These are phyloP conservation scores for Torulaspora globosa DNA, from an alignment of 1,139 yeast genomes.

Conservation along the genomic window DNA sequence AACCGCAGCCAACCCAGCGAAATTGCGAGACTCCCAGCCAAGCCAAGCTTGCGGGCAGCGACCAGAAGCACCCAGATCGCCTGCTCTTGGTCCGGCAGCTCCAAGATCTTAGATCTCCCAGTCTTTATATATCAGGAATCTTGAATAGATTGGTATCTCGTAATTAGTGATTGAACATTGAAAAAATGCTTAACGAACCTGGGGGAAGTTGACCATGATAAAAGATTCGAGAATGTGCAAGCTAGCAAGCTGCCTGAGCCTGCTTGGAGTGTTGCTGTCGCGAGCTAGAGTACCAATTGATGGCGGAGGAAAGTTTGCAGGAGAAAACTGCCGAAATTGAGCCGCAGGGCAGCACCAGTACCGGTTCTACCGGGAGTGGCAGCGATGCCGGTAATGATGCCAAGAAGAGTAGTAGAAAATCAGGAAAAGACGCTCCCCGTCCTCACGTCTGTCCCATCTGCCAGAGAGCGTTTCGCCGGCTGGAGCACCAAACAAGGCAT, in stretches of 20 bases:
- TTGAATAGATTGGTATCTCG: background rate
- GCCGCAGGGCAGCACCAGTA: background rate
- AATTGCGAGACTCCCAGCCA: no score
- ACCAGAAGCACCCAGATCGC: no score
- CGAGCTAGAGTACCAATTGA: background rate
- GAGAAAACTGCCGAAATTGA: background rate
- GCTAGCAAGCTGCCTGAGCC: background rate
- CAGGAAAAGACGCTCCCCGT: constrained; percentile 34
- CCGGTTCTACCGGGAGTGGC: background rate
- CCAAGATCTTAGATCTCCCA: background rate
- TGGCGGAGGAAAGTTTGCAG: constrained; percentile 1
- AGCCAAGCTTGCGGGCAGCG: no score
- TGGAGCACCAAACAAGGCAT: constrained; percentile 69
- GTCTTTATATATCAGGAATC: background rate
- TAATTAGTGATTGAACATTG: background rate
- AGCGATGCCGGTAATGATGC: background rate
- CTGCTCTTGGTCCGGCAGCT: background rate
- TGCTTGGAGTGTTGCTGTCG: background rate
- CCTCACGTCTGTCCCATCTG: constrained; percentile 62
- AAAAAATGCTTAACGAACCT: background rate
- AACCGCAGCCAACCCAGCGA: background rate
- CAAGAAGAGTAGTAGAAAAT: constrained; percentile 13
- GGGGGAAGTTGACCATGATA: background rate
- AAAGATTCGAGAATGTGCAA: background rate
- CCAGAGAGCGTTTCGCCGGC: constrained; percentile 57